Base-by-base conservation (phyloP, 108 stramenopile species). In the Fragilariopsis cylindrus region DNA sequence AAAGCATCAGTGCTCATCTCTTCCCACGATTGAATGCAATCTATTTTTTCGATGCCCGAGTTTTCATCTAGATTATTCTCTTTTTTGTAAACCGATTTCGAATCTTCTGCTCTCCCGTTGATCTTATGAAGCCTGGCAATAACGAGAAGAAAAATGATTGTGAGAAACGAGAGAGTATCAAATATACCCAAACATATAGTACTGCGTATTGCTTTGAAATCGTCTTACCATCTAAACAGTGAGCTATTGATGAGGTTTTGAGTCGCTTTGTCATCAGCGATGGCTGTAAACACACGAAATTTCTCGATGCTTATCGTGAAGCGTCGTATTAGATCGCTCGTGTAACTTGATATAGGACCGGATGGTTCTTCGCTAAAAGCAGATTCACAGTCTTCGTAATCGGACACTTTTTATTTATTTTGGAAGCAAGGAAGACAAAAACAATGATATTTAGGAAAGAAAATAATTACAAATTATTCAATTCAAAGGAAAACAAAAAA, bases 1-100 rank as follows among this genome's bases (percentile, higher is more conserved):
- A 89, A 44, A 21, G 82, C 71, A 47, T 70, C 68, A 0, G 65
- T 76, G 41, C 81, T 88, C n/a, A 96, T 79, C 75, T 90, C 80
- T 58, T 82, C 72, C 94, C 94, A 96, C 15, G 68, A 50, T 66
- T 84, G 72, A 45, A 73, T 73, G 47, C 57, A 21, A 16, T 80
- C 57, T 13, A 83, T 68, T 43, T 73, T 72, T 43, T 69, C 65
- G 16, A 8, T 44, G 13, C 54, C 75, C 47, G 64, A 57, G 40
- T 57, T 75, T 18, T 66, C 11, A 13, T 43, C 42, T 4, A 30
- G 4, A 16, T 46, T 48, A 4, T 16, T 42, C 13, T 68, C 63
- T 46, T 39, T 67, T 52, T 15, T 15, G 68, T 85, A 92, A 19
- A 84, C 89, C 5, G 3, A 43, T 69, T 87, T 85, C 40, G 65